Base-by-base conservation (phyloP, 352 stramenopile species). In the Globisporangium viniferum region DNA sequence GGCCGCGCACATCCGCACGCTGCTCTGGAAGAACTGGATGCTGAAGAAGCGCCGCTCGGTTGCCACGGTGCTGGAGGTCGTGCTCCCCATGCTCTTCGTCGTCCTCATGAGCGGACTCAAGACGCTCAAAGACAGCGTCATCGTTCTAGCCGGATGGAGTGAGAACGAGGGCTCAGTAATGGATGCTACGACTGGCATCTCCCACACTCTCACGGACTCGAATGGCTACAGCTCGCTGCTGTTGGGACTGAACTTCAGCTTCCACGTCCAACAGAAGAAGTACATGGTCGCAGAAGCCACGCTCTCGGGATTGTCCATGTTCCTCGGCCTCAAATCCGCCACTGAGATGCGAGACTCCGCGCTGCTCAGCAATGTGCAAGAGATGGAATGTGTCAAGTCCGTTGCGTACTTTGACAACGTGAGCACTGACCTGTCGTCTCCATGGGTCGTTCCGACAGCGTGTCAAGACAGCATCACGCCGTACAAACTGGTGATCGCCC, bases 1-100 rank as follows among this genome's bases (percentile, higher is more conserved):
- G 5, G 5, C 31, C 31, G 65, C 55, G 56, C 71, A 81, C 64
- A 73, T 85, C 48, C 58, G 53, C n/a, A 89, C 86, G 48, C 70
- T 92, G 39, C 64, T 93, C 15, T 88, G 79, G 72, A 93, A 93
- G 71, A 93, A 89, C 69, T 86, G 73, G 73, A 66, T 90, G 68
- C 72, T 93, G 57, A 93, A 93, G 69, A 84, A 81, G 66, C 83
- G 85, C 9, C 81, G 91, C 51, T 73, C 72, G 51, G 27, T 85
- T 7, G 81, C 79, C 14, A 90, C 81, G 29, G 31, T 76, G 35
- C 39, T 86, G 12, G 83, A 93, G 62, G 76, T 92, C 46, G 61
- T 86, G 9, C 62, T 94, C 10, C 86, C 86, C 0, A 73, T 92
- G 57, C 39, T 89, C 22, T 92, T 92, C 67, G 86, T 94, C 66